Percentiles rank a stretch among this genome's conserved stretches.
These are phyloP conservation scores for Apiospora marii DNA, from an alignment of 2,329 filamentous ascomycete genomes.

Conservation along the genomic window DNA sequence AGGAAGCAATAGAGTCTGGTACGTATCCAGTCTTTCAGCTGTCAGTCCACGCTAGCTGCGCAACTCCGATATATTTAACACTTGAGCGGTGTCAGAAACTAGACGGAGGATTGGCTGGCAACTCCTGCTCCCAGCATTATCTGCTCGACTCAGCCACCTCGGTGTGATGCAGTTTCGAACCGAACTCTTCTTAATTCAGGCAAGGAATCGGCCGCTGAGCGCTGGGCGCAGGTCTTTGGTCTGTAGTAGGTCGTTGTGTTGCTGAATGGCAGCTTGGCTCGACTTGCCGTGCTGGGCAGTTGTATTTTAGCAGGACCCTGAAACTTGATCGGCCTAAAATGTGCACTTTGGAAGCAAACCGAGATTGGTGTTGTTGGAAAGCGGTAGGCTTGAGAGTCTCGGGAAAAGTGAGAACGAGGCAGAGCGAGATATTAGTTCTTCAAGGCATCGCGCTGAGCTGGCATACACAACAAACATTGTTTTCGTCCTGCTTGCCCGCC, in stretches of 20 bases:
- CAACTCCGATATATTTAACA: slow-evolving; percentile 22
- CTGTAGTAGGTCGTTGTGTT: neutral
- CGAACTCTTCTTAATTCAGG: neutral
- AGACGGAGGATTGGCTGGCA: slow-evolving; percentile 16
- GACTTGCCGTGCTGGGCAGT: neutral
- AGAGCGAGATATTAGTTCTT: slow-evolving; percentile 11
- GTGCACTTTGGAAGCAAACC: neutral
- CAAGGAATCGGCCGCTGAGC: neutral
- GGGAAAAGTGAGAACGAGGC: neutral
- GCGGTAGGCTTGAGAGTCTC: neutral
- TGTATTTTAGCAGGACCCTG: neutral
- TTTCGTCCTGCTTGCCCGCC: slow-evolving; percentile 8
- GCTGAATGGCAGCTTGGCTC: neutral
- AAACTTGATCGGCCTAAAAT: neutral
- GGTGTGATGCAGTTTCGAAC: slow-evolving; percentile 13
- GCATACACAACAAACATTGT: slow-evolving; percentile 16
- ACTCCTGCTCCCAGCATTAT: neutral
- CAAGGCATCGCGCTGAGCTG: neutral
- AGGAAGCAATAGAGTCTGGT: neutral
- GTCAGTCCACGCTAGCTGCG: slow-evolving; percentile 10
- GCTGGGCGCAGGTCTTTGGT: neutral
- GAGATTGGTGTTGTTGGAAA: slow-evolving; percentile 15
- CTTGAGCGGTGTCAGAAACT: slow-evolving; percentile 21
- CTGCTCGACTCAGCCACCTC: slow-evolving; percentile 8
- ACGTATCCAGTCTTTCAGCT: slow-evolving; percentile 20